Evolutionary conservation across 2,329 filamentous ascomycete genomes (phyloP).

Genomic region (Lasiodiplodia theobromae): DNA sequence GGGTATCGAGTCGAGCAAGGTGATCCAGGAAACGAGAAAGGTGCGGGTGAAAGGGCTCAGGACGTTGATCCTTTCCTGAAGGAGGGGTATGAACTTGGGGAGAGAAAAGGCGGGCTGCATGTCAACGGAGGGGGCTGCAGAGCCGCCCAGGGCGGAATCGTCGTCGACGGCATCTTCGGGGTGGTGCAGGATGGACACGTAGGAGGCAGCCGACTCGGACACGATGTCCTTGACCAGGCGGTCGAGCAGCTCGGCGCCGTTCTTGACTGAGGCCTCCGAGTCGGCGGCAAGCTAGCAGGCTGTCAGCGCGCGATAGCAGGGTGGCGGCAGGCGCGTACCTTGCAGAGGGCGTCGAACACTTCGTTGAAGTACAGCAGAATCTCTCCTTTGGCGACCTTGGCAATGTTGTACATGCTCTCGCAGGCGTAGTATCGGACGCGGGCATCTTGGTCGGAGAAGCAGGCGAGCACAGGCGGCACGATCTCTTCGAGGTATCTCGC

Average conservation of each 20-base stretch:
- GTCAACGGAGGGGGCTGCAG: slow-evolving; percentile 38
- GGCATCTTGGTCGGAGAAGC: slow-evolving; percentile 98
- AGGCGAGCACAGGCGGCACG: slow-evolving; percentile 93
- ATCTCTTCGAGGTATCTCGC: slow-evolving; percentile 92
- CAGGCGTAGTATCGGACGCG: slow-evolving; percentile 97
- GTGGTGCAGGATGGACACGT: slow-evolving; percentile 84
- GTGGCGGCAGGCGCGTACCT: slow-evolving; percentile 61
- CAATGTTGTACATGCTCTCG: slow-evolving; percentile 99
- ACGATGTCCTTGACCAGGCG: slow-evolving; percentile 96
- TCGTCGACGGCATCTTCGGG: slow-evolving; percentile 61
- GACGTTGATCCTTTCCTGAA: slow-evolving; percentile 93
- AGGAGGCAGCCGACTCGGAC: slow-evolving; percentile 91
- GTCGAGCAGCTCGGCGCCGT: slow-evolving; percentile 93
- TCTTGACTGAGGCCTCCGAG: slow-evolving; percentile 96
- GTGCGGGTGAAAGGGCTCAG: slow-evolving; percentile 93
- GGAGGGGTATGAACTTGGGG: slow-evolving; percentile 85
- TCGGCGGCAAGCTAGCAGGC: slow-evolving; percentile 81
- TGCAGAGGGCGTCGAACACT: slow-evolving; percentile 96
- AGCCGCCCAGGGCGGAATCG: slow-evolving; percentile 39
- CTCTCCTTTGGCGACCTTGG: slow-evolving; percentile 98
- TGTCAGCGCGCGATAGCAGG: slow-evolving; percentile 34
- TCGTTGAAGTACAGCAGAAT: slow-evolving; percentile 98
- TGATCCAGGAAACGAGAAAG: slow-evolving; percentile 96
- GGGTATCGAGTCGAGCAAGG: slow-evolving; percentile 91
- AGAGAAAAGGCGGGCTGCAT: slow-evolving; percentile 91